Conservation (phyloP, 305 asterid species). For the Fraxinus sp. region DNA sequence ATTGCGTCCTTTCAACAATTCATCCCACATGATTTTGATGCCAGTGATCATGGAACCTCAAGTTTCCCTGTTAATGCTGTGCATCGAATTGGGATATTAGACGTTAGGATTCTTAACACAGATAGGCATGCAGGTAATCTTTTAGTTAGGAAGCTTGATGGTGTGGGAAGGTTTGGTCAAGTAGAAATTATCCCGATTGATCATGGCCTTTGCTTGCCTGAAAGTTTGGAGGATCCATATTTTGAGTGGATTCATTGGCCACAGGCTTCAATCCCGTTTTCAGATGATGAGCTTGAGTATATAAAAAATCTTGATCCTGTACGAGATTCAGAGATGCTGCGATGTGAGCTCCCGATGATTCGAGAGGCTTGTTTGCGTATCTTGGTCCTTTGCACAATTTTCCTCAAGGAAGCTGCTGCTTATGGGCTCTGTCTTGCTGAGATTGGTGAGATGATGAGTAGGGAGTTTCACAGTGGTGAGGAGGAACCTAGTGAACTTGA, state of each 20-base stretch:
- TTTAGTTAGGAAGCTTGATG: constrained; percentile 83
- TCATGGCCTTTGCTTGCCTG: constrained; percentile 97
- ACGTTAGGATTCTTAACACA: constrained; percentile 86
- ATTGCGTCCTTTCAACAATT: constrained; percentile 88
- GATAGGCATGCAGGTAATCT: constrained; percentile 97
- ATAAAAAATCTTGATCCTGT: constrained; percentile 67
- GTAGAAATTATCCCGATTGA: constrained; percentile 90
- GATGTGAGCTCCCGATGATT: constrained; percentile 87
- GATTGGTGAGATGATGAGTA: constrained; percentile 98
- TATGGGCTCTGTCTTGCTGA: constrained; percentile 87
- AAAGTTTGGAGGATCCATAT: constrained; percentile 89
- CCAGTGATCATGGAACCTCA: constrained; percentile 93
- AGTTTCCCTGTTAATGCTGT: constrained; percentile 85
- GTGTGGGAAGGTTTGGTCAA: constrained; percentile 73
- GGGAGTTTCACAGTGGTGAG: constrained; percentile 79
- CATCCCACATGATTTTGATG: constrained; percentile 86
- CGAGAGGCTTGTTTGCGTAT: constrained; percentile 89
- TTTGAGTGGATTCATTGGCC: constrained; percentile 99
- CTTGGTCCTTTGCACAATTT: constrained; percentile 70
- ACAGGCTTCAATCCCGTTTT: constrained; percentile 90
- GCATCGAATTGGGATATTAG: constrained; percentile 93
- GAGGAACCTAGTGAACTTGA: constrained; percentile 99
- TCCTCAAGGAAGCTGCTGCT: constrained; percentile 83
- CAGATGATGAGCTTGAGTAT: constrained; percentile 88
- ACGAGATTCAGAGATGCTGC: constrained; percentile 70